Conservation (phyloP, 2,329 filamentous ascomycete genomes). For the Trichoderma brevicompactum region DNA sequence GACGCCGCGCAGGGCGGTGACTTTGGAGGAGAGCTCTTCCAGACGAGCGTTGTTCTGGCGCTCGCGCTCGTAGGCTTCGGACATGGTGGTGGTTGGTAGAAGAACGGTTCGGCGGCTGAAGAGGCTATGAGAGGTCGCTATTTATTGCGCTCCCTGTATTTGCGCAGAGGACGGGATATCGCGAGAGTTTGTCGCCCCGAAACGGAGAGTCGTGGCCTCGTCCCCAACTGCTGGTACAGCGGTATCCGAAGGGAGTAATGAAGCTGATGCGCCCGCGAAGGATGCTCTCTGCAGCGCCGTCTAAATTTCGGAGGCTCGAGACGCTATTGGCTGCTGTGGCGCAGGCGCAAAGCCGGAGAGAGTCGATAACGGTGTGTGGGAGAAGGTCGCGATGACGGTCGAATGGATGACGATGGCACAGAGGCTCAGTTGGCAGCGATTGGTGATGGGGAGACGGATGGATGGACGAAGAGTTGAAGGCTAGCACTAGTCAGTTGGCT, state of each 20-base stretch:
- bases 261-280: too few species aligned
- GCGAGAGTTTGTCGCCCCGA: too few species aligned
- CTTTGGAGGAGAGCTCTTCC: slow-evolving; percentile 87
- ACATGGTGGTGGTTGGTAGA: slow-evolving; percentile 53
- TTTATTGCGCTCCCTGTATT: not conserved
- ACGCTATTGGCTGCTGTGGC: slow-evolving; percentile 1
- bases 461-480: slow-evolving; percentile 1
- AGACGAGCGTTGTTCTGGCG: slow-evolving; percentile 94
- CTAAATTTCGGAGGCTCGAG: not conserved
- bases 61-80: slow-evolving; percentile 78
- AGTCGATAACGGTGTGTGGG: not conserved
- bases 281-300: not conserved
- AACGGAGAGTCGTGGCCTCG: too few species aligned
- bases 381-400: not conserved
- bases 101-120: not conserved
- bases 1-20: slow-evolving; percentile 87
- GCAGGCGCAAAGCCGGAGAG: not conserved
- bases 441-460: slow-evolving; percentile 13
- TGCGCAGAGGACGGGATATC: too few species aligned
- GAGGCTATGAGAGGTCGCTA: not conserved
- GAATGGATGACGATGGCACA: slow-evolving; percentile 25
- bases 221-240: too few species aligned
- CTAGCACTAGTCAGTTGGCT: not conserved
- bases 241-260: too few species aligned
- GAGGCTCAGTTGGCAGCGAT: slow-evolving; percentile 13